Evolutionary conservation across 1,284 basidiomycete species (phyloP), one percentile per base, ranked within the genome.

Genomic region (Austroboletus novae-zelandiae): DNA sequence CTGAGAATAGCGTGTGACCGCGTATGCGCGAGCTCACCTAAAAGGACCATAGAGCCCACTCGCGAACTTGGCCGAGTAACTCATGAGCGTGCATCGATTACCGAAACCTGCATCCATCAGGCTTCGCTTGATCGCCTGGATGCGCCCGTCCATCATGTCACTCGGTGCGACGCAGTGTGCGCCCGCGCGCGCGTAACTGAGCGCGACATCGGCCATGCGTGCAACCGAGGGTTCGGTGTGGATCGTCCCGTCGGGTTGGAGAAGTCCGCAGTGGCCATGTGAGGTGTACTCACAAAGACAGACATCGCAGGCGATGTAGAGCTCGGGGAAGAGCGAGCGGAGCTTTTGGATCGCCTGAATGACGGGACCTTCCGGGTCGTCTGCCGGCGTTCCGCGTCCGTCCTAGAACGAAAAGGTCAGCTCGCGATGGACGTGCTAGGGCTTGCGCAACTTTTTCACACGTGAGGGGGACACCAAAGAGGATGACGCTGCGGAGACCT

Each of bases 251-350:
- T 93, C 88, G 1, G 67, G 54, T 58, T 86, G 71, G 27, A 96
- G 81, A 53, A 94, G 68, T 27, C 97, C 97, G 64, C 96, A 99
- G 73, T 99, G 97, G 0, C 97, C 97, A 66, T 99, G 95, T 44
- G 91, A 91, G 11, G 97, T 98, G 77, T 99, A 99, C 71, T 99
- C 97, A 78, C 97, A 99, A n/a, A 99, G 83, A 66, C 97, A 99
- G 27, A 99, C 97, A 65, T 99, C 97, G 62, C 84, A 84, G 0
- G 94, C 91, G 59, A 99, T 86, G 74, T 93, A 92, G 23, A 95
- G 73, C 11, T 77, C 68, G 2, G 97, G 96, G 73, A 88, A 99
- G 51, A 90, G 78, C 9, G 71, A 54, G 15, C 88, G 81, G 23
- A 99, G 77, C 50, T 84, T 84, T 60, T 83, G 80, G 61, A 98